phyloP scores from a whole-genome alignment of 345 rosid species.

The Kernera saxatilis region DNA sequence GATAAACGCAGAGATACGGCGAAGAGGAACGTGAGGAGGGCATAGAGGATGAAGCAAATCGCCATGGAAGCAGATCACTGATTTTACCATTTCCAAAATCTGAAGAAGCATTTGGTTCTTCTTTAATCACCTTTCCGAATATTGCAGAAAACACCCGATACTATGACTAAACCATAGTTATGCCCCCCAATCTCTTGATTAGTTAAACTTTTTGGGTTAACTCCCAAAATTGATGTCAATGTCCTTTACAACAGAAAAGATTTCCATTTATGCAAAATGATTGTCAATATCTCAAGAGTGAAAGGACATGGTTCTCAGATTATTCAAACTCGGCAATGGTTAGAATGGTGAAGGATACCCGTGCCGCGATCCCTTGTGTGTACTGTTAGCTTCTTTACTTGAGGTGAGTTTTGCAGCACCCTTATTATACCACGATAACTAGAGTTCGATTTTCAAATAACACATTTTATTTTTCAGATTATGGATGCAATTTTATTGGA shows the following conservation, averaged over 20 bases:
- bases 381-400: constrained; percentile 13
- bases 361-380: not conserved
- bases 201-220: not conserved
- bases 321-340: not conserved
- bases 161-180: not conserved
- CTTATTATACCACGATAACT: constrained; percentile 12
- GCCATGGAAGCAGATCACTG: constrained; percentile 38
- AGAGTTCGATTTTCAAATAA: too few relatives aligned
- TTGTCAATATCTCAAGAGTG: not conserved
- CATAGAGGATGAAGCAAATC: constrained; percentile 28
- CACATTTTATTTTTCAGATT: too few relatives aligned
- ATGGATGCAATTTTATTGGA: too few relatives aligned
- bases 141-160: not conserved
- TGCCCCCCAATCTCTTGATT: not conserved
- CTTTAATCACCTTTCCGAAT: constrained; percentile 2
- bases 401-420: constrained; percentile 16
- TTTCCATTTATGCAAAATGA: not conserved
- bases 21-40: constrained; percentile 34
- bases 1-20: constrained; percentile 37
- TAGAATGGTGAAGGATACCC: not conserved
- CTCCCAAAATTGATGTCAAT: not conserved
- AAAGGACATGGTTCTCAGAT: not conserved
- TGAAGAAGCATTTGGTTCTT: not conserved
- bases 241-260: not conserved
- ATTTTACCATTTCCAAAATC: not conserved